Base-by-base conservation (phyloP, 2,329 filamentous ascomycete species). In the Orbilia ellipsospora region DNA sequence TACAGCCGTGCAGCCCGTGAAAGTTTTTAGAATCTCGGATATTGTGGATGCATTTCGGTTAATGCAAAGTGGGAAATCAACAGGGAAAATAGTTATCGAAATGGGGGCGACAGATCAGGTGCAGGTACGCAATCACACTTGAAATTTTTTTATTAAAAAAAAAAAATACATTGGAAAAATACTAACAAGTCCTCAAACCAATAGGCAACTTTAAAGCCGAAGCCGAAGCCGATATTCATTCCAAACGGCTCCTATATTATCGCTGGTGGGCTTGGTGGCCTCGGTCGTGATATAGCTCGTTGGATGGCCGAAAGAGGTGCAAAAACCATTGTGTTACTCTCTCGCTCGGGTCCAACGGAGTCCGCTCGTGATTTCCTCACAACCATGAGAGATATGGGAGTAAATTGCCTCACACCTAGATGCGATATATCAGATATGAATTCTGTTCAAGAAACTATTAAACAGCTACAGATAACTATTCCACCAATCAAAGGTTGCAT, bases 181-280 rank as follows among this genome's bases (percentile, higher is more conserved):
- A n/a, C n/a, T n/a, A n/a, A n/a, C n/a, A n/a, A n/a, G n/a, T n/a
- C n/a, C n/a, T n/a, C n/a, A n/a, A n/a, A n/a, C n/a, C n/a, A 45
- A 45, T 45, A 45, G 42, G n/a, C n/a, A 12, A 45, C 13, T 12
- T 5, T 45, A 15, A 15, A 2, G 3, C 13, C 42, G 13, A 45
- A 45, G 42, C 13, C 4, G 4, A 16, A 4, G 42, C 3, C 28
- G 18, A 18, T 28, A 6, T 55, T 28, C 12, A 10, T 13, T 4
- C 15, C 18, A 12, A 3, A 18, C 12, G 18, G 7, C 4, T 31
- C 42, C 8, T 90, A 89, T 68, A 78, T 89, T 1, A 80, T 90
- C 2, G 83, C 84, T 2, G 88, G 88, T 15, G 87, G 87, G 0
- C 83, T 88, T 0, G 87, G 87, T 13, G 88, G 88, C 10, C 82